Conservation (phyloP, 129 eudicot species). For the Deinandra increscens region DNA sequence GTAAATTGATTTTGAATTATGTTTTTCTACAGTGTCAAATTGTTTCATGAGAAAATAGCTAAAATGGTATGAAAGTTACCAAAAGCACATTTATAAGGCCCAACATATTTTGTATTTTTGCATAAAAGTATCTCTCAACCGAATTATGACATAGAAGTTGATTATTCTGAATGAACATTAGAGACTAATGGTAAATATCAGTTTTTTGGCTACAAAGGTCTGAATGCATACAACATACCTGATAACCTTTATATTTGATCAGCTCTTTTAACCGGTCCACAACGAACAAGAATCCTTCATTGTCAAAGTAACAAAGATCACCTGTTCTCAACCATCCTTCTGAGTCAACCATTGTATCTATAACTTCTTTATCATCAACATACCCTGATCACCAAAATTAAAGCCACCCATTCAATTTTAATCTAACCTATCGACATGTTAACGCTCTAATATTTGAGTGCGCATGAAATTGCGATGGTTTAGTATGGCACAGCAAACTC, state of each 20-base stretch:
- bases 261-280: conserved; percentile 51
- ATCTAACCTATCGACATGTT: background rate
- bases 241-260: conserved; percentile 60
- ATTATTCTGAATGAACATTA: no score
- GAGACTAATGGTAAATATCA: no score
- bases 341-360: conserved; percentile 21
- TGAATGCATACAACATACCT: conserved; percentile 29
- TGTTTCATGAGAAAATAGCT: background rate
- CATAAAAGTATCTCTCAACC: no score
- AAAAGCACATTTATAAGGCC: no score
- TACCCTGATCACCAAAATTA: conserved; percentile 38
- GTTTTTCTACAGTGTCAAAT: background rate
- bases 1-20: background rate
- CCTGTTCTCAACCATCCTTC: conserved; percentile 56
- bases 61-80: background rate
- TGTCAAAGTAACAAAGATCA: conserved; percentile 56
- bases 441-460: background rate
- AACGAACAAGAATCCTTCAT: conserved; percentile 48
- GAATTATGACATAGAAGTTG: no score
- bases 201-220: background rate
- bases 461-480: background rate
- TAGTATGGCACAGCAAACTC: background rate
- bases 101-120: no score
- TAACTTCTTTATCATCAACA: conserved; percentile 47
- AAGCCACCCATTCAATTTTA: background rate